A percentile compares a stretch with the other conserved stretches of the same genome.
Evolutionary conservation across 2,329 filamentous ascomycete species (phyloP).

Genomic region (Rutstroemia sydowiana): DNA sequence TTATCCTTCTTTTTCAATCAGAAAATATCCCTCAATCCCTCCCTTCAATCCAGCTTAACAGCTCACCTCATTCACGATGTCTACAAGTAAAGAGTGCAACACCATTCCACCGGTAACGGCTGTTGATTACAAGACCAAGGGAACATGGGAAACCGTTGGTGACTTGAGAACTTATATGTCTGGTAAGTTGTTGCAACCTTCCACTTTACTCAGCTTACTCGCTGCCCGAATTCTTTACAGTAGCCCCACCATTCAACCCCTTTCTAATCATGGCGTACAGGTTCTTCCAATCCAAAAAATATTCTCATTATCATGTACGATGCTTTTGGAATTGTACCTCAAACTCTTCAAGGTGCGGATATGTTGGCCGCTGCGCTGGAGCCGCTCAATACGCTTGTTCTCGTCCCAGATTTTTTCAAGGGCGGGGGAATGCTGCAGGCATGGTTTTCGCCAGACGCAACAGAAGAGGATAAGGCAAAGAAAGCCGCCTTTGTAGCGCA

Average conservation of each 20-base stretch:
- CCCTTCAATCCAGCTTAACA: too few relatives aligned
- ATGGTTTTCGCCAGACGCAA: constrained; percentile 43
- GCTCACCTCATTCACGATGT: constrained; percentile 6
- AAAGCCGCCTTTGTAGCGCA: constrained; percentile 8
- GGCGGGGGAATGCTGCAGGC: constrained; percentile 41
- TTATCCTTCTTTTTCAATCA: too few relatives aligned
- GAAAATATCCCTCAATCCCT: too few relatives aligned
- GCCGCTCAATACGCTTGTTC: constrained; percentile 48
- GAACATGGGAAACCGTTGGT: constrained; percentile 14
- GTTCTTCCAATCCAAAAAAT: constrained; percentile 40
- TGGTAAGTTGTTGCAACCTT: background rate
- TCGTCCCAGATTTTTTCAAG: constrained; percentile 86
- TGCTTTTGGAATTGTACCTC: constrained; percentile 61
- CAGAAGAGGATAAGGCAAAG: constrained; percentile 37
- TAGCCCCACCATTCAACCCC: background rate
- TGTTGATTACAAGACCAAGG: constrained; percentile 26
- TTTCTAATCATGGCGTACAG: constrained; percentile 33
- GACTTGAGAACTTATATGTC: constrained; percentile 10
- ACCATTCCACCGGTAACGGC: constrained; percentile 29
- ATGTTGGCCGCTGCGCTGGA: constrained; percentile 46
- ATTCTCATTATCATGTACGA: constrained; percentile 54
- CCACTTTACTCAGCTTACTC: background rate
- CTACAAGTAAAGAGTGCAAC: constrained; percentile 22
- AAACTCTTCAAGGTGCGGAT: constrained; percentile 64
- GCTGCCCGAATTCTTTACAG: background rate